Conservation (phyloP, 2,329 filamentous ascomycete genomes). For the Clarireedia sp. region DNA sequence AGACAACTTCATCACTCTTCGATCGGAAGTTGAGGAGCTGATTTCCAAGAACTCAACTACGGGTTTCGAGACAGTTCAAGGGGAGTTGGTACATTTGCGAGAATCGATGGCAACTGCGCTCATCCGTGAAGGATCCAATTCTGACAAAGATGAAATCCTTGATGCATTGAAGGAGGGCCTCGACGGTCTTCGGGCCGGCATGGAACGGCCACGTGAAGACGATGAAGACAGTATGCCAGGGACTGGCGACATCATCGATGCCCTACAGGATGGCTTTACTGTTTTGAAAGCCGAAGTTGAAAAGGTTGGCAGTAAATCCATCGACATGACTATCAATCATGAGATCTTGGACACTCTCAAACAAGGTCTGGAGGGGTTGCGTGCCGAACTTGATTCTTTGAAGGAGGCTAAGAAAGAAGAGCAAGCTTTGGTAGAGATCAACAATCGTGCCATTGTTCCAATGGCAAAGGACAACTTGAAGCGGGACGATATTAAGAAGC, state of each 20-base stretch:
- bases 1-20: constrained; percentile 58
- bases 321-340: constrained; percentile 76
- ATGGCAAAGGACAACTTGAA: constrained; percentile 46
- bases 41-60: constrained; percentile 41
- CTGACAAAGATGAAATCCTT: constrained; percentile 60
- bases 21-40: constrained; percentile 58
- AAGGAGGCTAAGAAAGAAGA: constrained; percentile 45
- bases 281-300: constrained; percentile 73
- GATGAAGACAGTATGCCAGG: constrained; percentile 38
- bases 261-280: constrained; percentile 79
- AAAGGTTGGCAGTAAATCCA: constrained; percentile 65
- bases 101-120: constrained; percentile 47
- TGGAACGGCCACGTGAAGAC: constrained; percentile 37
- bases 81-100: constrained; percentile 54
- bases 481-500: constrained; percentile 71
- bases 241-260: constrained; percentile 81
- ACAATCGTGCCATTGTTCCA: constrained; percentile 41
- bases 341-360: constrained; percentile 86
- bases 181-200: constrained; percentile 65
- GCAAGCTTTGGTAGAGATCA: constrained; percentile 42
- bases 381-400: constrained; percentile 69
- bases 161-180: constrained; percentile 56
- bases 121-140: constrained; percentile 36
- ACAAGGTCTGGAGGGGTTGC: constrained; percentile 67
- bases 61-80: constrained; percentile 45